Conservation (phyloP, 257 asterid species). For the Oldenlandia corymbosa region DNA sequence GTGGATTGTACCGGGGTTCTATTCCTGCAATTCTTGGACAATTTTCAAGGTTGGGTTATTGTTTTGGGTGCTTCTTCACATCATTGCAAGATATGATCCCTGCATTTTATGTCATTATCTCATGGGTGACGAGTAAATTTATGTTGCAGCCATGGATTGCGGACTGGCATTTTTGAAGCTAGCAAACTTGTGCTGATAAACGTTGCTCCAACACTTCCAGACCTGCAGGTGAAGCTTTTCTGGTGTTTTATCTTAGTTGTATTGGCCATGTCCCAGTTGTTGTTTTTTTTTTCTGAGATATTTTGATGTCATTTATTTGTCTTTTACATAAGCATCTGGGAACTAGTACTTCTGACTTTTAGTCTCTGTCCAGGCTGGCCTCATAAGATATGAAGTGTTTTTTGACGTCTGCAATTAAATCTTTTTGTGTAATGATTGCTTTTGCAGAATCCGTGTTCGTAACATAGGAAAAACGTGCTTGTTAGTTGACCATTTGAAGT, state of each 20-base stretch:
- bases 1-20: slow-evolving; percentile 86
- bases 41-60: slow-evolving; percentile 63
- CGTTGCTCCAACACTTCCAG: slow-evolving; percentile 92
- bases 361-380: background rate
- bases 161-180: slow-evolving; percentile 96
- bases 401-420: background rate
- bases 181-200: slow-evolving; percentile 83
- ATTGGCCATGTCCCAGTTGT: background rate
- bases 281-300: background rate
- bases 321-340: background rate
- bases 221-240: slow-evolving; percentile 61
- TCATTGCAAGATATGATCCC: background rate
- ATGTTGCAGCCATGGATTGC: slow-evolving; percentile 77
- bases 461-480: background rate
- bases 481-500: background rate
- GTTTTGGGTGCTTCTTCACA: slow-evolving; percentile 11
- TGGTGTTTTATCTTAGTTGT: background rate
- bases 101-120: background rate
- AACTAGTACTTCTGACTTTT: background rate
- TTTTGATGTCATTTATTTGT: background rate
- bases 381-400: no score
- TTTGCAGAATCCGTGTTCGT: no score
- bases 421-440: background rate
- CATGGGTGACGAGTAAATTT: slow-evolving; percentile 8
- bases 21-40: slow-evolving; percentile 96